Conservation (phyloP, 192 early-diverging fungal species). For the Backusella psychrophila region DNA sequence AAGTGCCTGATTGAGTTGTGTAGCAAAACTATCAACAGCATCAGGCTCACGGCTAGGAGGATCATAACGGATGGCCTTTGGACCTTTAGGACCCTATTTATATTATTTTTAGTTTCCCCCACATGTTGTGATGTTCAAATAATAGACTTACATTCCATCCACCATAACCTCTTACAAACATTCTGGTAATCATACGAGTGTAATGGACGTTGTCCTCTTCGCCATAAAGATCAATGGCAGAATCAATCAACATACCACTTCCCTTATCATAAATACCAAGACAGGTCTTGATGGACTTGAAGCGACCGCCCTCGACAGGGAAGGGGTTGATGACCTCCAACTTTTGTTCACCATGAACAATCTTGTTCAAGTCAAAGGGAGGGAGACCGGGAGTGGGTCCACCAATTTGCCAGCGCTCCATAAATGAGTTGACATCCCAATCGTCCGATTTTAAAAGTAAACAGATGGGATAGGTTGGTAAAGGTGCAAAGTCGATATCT, state of each 20-base stretch:
- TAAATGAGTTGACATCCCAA: conserved; percentile 57
- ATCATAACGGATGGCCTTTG: conserved; percentile 45
- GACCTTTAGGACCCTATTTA: conserved; percentile 64
- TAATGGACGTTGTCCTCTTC: conserved; percentile 34
- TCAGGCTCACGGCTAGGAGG: conserved; percentile 64
- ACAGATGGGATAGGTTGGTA: conserved; percentile 72
- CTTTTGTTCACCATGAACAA: conserved; percentile 76
- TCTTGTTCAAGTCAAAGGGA: conserved; percentile 59
- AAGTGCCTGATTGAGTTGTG: conserved; percentile 56
- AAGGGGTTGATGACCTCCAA: conserved; percentile 59
- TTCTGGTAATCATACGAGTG: conserved; percentile 46
- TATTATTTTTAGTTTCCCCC: background rate
- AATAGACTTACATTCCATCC: conserved; percentile 54
- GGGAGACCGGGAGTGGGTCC: conserved; percentile 59
- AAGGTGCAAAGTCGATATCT: conserved; percentile 60
- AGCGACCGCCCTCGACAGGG: conserved; percentile 55
- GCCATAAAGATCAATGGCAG: conserved; percentile 52
- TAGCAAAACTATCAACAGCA: conserved; percentile 42
- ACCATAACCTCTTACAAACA: conserved; percentile 69
- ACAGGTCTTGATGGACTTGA: conserved; percentile 51
- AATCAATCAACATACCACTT: conserved; percentile 67
- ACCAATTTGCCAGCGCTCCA: conserved; percentile 30
- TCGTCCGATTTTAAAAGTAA: conserved; percentile 55
- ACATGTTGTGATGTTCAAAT: background rate
- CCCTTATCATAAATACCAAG: conserved; percentile 76